phyloP scores from a whole-genome alignment of 495 filamentous ascomycete species.

The Patellaria atrata region DNA sequence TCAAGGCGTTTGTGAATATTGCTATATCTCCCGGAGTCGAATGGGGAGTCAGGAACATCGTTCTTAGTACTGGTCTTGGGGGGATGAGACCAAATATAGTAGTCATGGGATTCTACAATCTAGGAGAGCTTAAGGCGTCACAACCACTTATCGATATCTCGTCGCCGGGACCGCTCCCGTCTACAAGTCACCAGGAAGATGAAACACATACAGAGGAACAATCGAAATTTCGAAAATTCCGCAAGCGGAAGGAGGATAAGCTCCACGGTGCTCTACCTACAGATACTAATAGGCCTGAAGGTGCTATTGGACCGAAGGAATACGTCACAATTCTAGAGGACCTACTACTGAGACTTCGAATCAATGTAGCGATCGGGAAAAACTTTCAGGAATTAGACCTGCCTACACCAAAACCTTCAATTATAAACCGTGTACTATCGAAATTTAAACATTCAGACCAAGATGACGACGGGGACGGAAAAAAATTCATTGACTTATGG shows the following conservation, averaged over 20 bases:
- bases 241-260: constrained; percentile 25
- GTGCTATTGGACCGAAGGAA: constrained; percentile 45
- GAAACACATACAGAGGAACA: constrained; percentile 2
- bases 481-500: constrained; percentile 81
- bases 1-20: constrained; percentile 82
- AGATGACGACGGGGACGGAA: constrained; percentile 38
- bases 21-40: constrained; percentile 67
- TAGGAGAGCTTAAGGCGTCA: constrained; percentile 52
- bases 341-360: constrained; percentile 56
- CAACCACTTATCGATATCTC: constrained; percentile 38
- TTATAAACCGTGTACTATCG: constrained; percentile 6
- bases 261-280: constrained; percentile 42
- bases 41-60: constrained; percentile 74
- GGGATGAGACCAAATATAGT: constrained; percentile 87
- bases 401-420: constrained; percentile 29
- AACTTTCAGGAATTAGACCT: constrained; percentile 67
- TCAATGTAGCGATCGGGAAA: constrained; percentile 76
- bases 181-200: constrained; percentile 5
- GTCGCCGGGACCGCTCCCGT: constrained; percentile 16
- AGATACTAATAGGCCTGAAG: constrained; percentile 43
- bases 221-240: no score
- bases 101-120: constrained; percentile 56
- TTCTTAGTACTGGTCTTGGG: constrained; percentile 69
- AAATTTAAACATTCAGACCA: constrained; percentile 16
- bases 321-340: constrained; percentile 82